Base-by-base conservation (phyloP, 2,329 filamentous ascomycete genomes). In the Chaetomiaceae sp. region DNA sequence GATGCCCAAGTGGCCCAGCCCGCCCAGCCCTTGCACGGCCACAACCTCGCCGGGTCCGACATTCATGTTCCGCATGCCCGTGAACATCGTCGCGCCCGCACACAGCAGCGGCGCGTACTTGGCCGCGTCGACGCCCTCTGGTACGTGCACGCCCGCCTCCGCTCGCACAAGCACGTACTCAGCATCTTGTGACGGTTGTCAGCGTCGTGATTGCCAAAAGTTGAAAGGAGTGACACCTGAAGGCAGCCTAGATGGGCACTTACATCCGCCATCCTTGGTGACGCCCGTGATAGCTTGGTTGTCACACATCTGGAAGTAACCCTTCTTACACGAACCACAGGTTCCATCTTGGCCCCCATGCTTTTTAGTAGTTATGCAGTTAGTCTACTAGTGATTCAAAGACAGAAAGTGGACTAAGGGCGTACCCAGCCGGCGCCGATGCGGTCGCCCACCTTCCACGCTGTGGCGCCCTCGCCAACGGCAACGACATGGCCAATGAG, bases 361-460 rank as follows among this genome's bases (percentile, higher is more conserved):
- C n/a, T n/a, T n/a, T n/a, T n/a, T n/a, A n/a, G n/a, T n/a, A n/a
- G n/a, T n/a, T n/a, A n/a, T n/a, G n/a, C n/a, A n/a, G n/a, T n/a
- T n/a, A n/a, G n/a, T 14, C 27, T n/a, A n/a, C 12, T n/a, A n/a
- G 7, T 32, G 5, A 11, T 14, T 32, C 29, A 6, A n/a, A 5
- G 4, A 7, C 2, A 14, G n/a, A 32, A 11, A 15, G 12, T n/a
- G 29, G 12, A 47, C 83, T 83, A 58, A 86, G 83, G n/a, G n/a
- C n/a, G n/a, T n/a, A n/a, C n/a, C 83, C 83, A 88, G 1, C 74
- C 64, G 0, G 76, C 80, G 10, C 86, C 86, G 4, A 87, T 77
- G 2, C 80, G 71, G 46, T 87, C 82, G 8, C 84, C 84, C 1
- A 77, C 67, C 47, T 76, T 74, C 74, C 76, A 83, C 17, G 66